A percentile compares a stretch with the other conserved stretches of the same genome.
Evolutionary conservation across 2,329 filamentous ascomycete genomes (phyloP).

Genomic region (Penicillium nordicum): DNA sequence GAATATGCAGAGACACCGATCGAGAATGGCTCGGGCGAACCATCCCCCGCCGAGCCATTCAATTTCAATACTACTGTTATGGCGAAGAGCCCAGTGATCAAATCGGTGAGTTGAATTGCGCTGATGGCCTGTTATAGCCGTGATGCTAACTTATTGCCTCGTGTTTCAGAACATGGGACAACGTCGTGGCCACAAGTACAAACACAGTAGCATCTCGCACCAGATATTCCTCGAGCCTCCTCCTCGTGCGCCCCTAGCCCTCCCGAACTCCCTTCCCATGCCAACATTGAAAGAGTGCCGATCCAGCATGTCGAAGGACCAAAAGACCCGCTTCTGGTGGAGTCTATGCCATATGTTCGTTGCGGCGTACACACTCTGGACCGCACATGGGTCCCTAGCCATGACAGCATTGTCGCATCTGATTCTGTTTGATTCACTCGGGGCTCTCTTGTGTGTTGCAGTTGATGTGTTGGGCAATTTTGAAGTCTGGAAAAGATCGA

Average conservation of each 20-base stretch:
- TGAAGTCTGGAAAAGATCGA: conserved; percentile 92
- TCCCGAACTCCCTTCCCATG: conserved; percentile 87
- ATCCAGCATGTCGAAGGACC: conserved; percentile 83
- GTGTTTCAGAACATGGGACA: conserved; percentile 73
- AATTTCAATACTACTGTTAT: conserved; percentile 87
- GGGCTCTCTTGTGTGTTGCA: conserved; percentile 82
- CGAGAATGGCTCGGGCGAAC: conserved; percentile 31
- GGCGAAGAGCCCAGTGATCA: conserved; percentile 66
- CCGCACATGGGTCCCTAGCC: conserved; percentile 78
- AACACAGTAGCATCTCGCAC: conserved; percentile 92
- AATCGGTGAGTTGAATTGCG: conserved; percentile 60
- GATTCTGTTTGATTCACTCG: conserved; percentile 91
- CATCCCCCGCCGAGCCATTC: conserved; percentile 62
- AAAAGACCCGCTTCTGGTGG: conserved; percentile 80
- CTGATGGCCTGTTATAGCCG: not conserved
- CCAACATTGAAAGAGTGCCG: conserved; percentile 86
- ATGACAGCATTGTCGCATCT: conserved; percentile 90
- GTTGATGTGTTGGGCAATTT: conserved; percentile 96
- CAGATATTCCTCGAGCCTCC: conserved; percentile 95
- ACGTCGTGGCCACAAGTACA: conserved; percentile 93
- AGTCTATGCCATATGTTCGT: conserved; percentile 83
- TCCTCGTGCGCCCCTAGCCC: conserved; percentile 75
- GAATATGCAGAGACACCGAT: conserved; percentile 25
- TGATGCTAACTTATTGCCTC: conserved; percentile 22
- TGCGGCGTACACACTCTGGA: conserved; percentile 80